Evolutionary conservation across 177 flowering plant species (phyloP).

Genomic region (Vitis hybrid): DNA sequence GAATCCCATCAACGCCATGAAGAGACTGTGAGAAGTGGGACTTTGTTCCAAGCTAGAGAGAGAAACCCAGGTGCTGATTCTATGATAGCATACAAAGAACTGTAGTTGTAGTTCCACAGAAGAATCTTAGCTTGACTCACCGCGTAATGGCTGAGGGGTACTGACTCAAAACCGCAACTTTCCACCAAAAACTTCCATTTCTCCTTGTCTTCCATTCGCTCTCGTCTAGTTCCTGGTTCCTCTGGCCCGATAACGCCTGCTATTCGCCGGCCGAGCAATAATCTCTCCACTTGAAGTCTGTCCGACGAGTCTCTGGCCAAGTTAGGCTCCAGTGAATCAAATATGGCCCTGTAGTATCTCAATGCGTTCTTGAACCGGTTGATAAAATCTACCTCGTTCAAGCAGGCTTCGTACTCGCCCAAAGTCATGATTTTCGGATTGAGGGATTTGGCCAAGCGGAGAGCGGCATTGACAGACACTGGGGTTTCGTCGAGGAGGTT

Average conservation of each 20-base stretch:
- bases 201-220: conserved; percentile 70
- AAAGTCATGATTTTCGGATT: conserved; percentile 72
- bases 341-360: conserved; percentile 65
- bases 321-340: conserved; percentile 85
- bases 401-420: conserved; percentile 76
- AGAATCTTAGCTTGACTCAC: conserved; percentile 82
- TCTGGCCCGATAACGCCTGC: conserved; percentile 51
- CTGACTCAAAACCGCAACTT: conserved; percentile 58
- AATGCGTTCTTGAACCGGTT: conserved; percentile 66
- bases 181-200: conserved; percentile 77
- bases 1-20: conserved; percentile 69
- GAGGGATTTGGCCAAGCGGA: conserved; percentile 64
- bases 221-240: conserved; percentile 37
- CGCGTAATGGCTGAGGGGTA: conserved; percentile 72
- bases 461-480: conserved; percentile 44
- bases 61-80: conserved; percentile 78
- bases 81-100: conserved; percentile 50
- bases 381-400: conserved; percentile 56
- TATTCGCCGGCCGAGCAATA: conserved; percentile 63
- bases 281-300: conserved; percentile 57
- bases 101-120: conserved; percentile 83
- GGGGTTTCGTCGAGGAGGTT: conserved; percentile 62
- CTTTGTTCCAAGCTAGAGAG: conserved; percentile 76
- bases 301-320: conserved; percentile 62
- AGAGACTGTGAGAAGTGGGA: conserved; percentile 83